Evolutionary conservation across 2,329 filamentous ascomycete species (phyloP), one percentile per base, ranked within the genome.

Genomic region (Colletotrichum sansevieriae): DNA sequence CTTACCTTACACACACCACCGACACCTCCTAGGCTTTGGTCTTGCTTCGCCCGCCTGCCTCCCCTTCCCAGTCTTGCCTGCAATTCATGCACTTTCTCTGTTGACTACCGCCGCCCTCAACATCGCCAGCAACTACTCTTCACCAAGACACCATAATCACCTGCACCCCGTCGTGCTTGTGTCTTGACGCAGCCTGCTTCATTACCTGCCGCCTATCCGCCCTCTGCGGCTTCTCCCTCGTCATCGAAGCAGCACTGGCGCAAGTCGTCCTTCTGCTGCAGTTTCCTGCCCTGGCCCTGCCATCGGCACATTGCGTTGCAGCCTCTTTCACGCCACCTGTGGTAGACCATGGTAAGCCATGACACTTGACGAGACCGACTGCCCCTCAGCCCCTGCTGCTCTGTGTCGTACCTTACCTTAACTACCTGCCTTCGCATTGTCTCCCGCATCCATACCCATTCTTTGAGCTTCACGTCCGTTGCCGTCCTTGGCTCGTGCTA

Each of bases 11-110:
- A 46, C 43, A 46, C 43, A 46, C 43, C 15, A 49, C 20, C 10
- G 7, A 29, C 20, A 8, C n/a, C 20, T 11, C 11, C 47, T 37
- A 43, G 59, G 59, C 25, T 47, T 35, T 41, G 58, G 58, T 41
- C 46, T 51, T 68, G 61, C 65, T 58, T 65, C 52, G 61, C 65
- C 62, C 39, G 57, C 51, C 54, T 44, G 41, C 65, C 67, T 70
- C 67, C 67, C 67, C 62, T 67, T 63, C 63, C 67, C 52, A 64
- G 63, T 52, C 64, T 46, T 67, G 63, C 54, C 67, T 56, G 35
- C 60, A 44, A 59, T 68, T 67, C 58, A 70, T 70, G 67, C 67
- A 70, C 68, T 56, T 52, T 68, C 67, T 68, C 64, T 68, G 63
- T 54, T 46, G 41, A 55, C 62, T 29, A 29, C 29, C 29, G 29